Percentiles rank a stretch among this genome's conserved stretches.
phyloP scores from a whole-genome alignment of 495 filamentous ascomycete genomes.

The Apodospora peruviana region DNA sequence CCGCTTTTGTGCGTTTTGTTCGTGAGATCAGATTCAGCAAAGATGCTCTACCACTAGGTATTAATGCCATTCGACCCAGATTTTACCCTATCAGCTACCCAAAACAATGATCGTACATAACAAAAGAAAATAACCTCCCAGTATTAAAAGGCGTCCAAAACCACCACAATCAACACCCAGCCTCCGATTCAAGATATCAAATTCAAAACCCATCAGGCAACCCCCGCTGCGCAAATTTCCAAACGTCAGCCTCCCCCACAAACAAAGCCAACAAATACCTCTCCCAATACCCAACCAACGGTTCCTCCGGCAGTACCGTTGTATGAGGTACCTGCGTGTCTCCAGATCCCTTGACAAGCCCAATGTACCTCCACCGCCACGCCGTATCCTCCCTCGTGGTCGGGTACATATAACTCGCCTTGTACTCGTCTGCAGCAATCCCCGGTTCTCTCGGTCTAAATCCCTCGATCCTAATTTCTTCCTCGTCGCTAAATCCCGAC shows the following conservation, averaged over 20 bases:
- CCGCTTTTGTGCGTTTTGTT: too few relatives aligned
- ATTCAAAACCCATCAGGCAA: too few relatives aligned
- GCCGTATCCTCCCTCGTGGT: slow-evolving; percentile 12
- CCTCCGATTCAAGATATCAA: too few relatives aligned
- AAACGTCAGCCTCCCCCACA: slow-evolving; percentile 22
- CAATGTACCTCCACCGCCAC: slow-evolving; percentile 26
- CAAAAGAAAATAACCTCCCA: too few relatives aligned
- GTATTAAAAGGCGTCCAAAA: too few relatives aligned
- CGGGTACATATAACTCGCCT: slow-evolving; percentile 14
- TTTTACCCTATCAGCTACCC: too few relatives aligned
- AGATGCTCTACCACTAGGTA: too few relatives aligned
- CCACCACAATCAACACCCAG: too few relatives aligned
- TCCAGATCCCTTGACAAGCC: slow-evolving; percentile 6
- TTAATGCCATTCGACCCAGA: too few relatives aligned
- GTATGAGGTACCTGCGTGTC: slow-evolving; percentile 15
- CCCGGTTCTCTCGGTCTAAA: slow-evolving; percentile 7
- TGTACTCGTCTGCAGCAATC: slow-evolving; percentile 11
- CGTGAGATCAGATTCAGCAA: too few relatives aligned
- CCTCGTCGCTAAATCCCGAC: not conserved
- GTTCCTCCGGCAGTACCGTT: slow-evolving; percentile 22
- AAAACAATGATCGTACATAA: too few relatives aligned
- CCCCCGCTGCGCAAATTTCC: slow-evolving; percentile 18
- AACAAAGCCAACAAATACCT: slow-evolving; percentile 19
- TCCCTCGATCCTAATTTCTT: not conserved
- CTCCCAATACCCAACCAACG: slow-evolving; percentile 28